Evolutionary conservation across 768 basidiomycete species (phyloP).

Genomic region (Porphyrellus cyaneotinctus): DNA sequence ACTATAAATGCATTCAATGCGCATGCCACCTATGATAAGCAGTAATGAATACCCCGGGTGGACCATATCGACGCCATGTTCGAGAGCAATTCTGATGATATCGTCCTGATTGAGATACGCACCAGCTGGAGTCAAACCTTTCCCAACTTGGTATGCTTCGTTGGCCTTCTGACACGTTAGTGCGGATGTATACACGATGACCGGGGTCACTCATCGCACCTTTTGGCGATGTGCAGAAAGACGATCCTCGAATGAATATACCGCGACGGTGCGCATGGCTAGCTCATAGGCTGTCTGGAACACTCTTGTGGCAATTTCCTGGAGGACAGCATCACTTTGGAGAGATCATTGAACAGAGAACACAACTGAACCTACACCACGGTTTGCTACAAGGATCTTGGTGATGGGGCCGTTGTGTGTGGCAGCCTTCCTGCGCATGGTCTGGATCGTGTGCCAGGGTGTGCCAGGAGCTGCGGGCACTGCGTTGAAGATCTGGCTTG

Average conservation of each 20-base stretch:
- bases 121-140: slow-evolving; percentile 91
- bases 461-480: slow-evolving; percentile 80
- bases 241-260: slow-evolving; percentile 96
- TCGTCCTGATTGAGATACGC: slow-evolving; percentile 98
- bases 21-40: not conserved
- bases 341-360: slow-evolving; percentile 7
- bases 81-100: slow-evolving; percentile 93
- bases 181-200: slow-evolving; percentile 27
- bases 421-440: slow-evolving; percentile 86
- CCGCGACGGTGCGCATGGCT: slow-evolving; percentile 98
- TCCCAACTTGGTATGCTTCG: slow-evolving; percentile 97
- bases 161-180: slow-evolving; percentile 61
- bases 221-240: slow-evolving; percentile 97
- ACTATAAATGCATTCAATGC: slow-evolving; percentile 38
- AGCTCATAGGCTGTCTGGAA: slow-evolving; percentile 98
- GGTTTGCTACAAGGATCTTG: slow-evolving; percentile 89
- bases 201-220: slow-evolving; percentile 47
- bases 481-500: too few relatives aligned
- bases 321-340: slow-evolving; percentile 11
- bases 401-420: slow-evolving; percentile 88
- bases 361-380: slow-evolving; percentile 59
- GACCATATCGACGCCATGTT: slow-evolving; percentile 99
- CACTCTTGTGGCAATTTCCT: slow-evolving; percentile 99
- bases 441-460: slow-evolving; percentile 85
- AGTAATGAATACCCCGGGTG: slow-evolving; percentile 75